Evolutionary conservation across 495 filamentous ascomycete species (phyloP).

Genomic region (Zalerion maritima): DNA sequence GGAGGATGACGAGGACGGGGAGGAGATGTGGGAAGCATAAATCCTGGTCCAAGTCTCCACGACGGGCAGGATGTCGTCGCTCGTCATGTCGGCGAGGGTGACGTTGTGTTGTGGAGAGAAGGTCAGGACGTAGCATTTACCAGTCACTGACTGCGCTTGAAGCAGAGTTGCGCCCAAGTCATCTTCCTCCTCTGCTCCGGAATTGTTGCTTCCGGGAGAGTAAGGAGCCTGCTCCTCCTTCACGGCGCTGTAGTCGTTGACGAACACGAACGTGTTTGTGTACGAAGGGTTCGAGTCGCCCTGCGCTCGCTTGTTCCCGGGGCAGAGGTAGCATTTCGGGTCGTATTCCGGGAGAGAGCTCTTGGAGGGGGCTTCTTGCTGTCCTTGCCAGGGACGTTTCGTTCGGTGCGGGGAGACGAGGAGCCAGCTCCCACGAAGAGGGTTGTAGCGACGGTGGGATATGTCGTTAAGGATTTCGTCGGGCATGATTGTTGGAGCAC

Average conservation of each 20-base stretch:
- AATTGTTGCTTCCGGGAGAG: no score
- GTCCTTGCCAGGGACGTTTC: constrained; percentile 95
- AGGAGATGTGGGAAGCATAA: constrained; percentile 64
- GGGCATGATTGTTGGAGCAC: no score
- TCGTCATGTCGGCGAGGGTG: constrained; percentile 74
- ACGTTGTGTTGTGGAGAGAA: constrained; percentile 83
- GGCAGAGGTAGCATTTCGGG: constrained; percentile 89
- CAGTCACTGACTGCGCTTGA: constrained; percentile 70
- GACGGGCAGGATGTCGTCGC: constrained; percentile 54
- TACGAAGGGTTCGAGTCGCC: constrained; percentile 84
- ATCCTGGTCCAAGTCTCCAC: constrained; percentile 79
- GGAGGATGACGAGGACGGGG: constrained; percentile 53
- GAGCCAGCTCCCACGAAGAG: constrained; percentile 74
- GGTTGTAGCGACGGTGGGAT: constrained; percentile 90
- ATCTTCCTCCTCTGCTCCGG: no score
- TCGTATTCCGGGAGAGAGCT: constrained; percentile 69
- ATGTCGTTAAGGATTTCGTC: constrained; percentile 82
- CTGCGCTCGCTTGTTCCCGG: constrained; percentile 80
- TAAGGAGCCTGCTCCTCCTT: constrained; percentile 80
- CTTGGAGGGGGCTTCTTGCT: constrained; percentile 71
- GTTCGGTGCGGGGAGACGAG: constrained; percentile 91
- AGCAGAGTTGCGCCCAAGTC: constrained; percentile 53
- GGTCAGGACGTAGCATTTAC: constrained; percentile 94
- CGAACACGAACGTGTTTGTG: constrained; percentile 76
- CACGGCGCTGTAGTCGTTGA: constrained; percentile 95